Evolutionary conservation across 148 eudicot genomes (phyloP), one percentile per base, ranked within the genome.

Genomic region (Polygonum maritimum): DNA sequence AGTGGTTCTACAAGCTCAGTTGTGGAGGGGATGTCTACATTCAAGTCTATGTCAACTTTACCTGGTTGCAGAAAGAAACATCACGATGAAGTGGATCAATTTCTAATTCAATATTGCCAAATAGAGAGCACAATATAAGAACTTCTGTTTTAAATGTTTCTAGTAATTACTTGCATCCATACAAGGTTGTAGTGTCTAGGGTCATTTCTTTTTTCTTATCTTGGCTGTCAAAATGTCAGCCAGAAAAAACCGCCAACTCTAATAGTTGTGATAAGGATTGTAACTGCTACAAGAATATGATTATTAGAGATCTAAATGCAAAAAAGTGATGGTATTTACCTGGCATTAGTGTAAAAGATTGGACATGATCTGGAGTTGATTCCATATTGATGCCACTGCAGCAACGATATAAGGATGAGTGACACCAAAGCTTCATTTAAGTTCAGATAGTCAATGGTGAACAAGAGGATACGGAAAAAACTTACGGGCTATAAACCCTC

Each of bases 1-100:
- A 93, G 73, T 76, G 88, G 91, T 81, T 96, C 99, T 73, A 89
- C 85, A 80, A 96, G 84, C 77, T 82, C 88, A 14, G 88, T 82
- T 76, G 83, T 82, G 74, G 78, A 76, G 48, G 99, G 98, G 39
- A 96, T 86, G 55, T 85, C 94, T 39, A 92, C 74, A 52, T 81
- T 82, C 86, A 92, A 35, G 76, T 86, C 83, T 75, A 92, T 90
- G 79, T 83, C 87, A 73, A 92, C 82, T 82, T 79, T 84, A 74
- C 99, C 99, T 96, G 86, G 78, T 69, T 22, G 76, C 48, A 73
- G 67, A 63, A 38, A 26, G 47, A 79, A 31, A 49, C 51, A 70
- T 69, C 72, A 57, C n/a, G 76, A 18, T 75, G 44, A 19, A 48
- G 26, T 55, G n/a, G 48, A 67, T n/a, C 16, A 4, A 14, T 67